Evolutionary conservation across 1,139 yeast genomes (phyloP), one percentile per base, ranked within the genome.

Genomic region (Saccharomycopsis hybrid): DNA sequence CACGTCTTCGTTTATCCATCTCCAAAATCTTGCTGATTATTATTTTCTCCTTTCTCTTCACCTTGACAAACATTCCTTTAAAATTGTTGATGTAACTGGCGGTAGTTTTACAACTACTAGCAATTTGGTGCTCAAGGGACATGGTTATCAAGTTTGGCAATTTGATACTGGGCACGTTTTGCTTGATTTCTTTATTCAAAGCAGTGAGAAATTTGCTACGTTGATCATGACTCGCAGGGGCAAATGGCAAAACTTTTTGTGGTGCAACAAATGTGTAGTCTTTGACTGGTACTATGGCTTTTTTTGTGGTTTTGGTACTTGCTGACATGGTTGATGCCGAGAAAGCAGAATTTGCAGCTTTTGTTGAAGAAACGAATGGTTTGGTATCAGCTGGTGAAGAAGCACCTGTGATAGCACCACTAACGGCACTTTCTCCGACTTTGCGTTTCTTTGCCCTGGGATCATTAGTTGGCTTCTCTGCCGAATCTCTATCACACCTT

Each of bases 181-280:
- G 59, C n/a, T 58, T 61, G 33, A 77, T 63, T 1, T 72, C 71
- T 24, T 67, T 65, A 2, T 66, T 71, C 43, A 82, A 62, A 5
- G 66, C 65, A 49, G 73, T 65, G 31, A 81, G 70, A 56, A 66
- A 76, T 36, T 67, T 64, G 55, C 74, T 69, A 46, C 88, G 65
- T 9, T 70, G 76, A 31, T 73, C 80, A 3, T 76, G 62, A 1
- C 74, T 61, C 0, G 85, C 85, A 0, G 87, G 87, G 1, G 80
- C 68, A 2, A 64, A 65, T 3, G 53, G 53, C 11, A 64, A 61
- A 2, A 76, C 68, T 5, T 64, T 64, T 24, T 66, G 69, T 25
- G 66, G 68, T 13, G 38, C 54, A 2, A 62, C 58, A 3, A 53
- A 31, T 30, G n/a, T 43, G 53, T 50, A 30, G 29, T 43, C 44